Evolutionary conservation across 306 rosid species (phyloP).

Genomic region (Fragaria vesca): DNA sequence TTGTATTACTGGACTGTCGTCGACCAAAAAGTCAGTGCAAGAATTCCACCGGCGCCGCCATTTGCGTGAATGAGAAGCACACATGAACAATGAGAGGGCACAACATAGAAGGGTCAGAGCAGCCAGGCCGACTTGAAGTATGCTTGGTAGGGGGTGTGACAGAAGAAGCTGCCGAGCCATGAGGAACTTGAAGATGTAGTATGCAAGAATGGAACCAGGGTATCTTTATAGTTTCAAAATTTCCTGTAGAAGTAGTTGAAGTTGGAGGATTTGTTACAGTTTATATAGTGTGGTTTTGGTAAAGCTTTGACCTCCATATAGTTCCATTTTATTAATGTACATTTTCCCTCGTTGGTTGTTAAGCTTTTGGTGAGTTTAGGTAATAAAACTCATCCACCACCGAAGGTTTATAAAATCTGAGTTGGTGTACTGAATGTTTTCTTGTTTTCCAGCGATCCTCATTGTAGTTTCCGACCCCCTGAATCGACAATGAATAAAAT

Average conservation of each 20-base stretch:
- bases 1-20: constrained; percentile 3
- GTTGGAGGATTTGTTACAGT: constrained; percentile 46
- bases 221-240: constrained; percentile 14
- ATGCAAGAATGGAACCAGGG: constrained; percentile 10
- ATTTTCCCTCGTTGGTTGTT: background rate
- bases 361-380: constrained; percentile 5
- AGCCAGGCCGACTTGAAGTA: constrained; percentile 42
- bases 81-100: constrained; percentile 64
- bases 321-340: background rate
- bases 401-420: background rate
- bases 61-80: constrained; percentile 70
- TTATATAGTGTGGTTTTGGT: constrained; percentile 47
- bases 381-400: background rate
- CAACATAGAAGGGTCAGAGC: constrained; percentile 50
- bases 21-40: constrained; percentile 19
- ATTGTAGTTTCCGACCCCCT: background rate
- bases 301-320: constrained; percentile 29
- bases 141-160: constrained; percentile 26
- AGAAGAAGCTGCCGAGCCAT: constrained; percentile 66
- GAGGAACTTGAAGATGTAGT: constrained; percentile 21
- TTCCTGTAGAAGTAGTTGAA: constrained; percentile 41
- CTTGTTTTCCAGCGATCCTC: background rate
- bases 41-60: constrained; percentile 44
- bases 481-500: background rate
- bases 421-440: background rate